Conservation (phyloP, 306 rosid genomes). For the Quercus dentata region DNA sequence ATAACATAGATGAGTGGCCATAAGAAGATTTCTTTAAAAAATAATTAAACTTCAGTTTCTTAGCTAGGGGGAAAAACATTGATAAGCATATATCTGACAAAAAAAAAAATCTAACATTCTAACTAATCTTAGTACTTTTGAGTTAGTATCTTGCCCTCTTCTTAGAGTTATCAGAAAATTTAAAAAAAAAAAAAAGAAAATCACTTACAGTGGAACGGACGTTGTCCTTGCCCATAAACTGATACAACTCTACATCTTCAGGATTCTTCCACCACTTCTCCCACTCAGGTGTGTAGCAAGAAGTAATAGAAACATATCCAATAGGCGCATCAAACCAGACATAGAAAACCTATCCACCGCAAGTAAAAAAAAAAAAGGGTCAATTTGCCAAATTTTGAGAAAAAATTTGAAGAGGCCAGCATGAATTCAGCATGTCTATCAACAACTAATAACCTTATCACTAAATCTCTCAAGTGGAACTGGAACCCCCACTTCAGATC, state of each 20-base stretch:
- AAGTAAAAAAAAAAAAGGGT: not conserved
- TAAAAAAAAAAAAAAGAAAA: not conserved
- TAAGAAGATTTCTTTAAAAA: not conserved
- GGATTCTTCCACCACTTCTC: slow-evolving; percentile 99
- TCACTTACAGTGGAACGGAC: slow-evolving; percentile 94
- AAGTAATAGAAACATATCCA: slow-evolving; percentile 88
- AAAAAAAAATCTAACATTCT: not conserved
- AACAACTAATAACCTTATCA: slow-evolving; percentile 57
- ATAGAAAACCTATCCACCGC: slow-evolving; percentile 72
- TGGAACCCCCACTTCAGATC: slow-evolving; percentile 99
- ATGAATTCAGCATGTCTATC: not conserved
- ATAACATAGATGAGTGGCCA: no score
- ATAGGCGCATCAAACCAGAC: slow-evolving; percentile 99
- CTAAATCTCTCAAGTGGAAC: slow-evolving; percentile 87
- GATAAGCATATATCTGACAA: not conserved
- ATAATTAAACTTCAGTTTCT: not conserved
- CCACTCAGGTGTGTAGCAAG: slow-evolving; percentile 89
- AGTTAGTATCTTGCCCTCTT: not conserved
- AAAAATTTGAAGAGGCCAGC: not conserved
- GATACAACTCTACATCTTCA: slow-evolving; percentile 82
- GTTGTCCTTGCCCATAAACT: slow-evolving; percentile 98
- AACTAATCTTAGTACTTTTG: not conserved
- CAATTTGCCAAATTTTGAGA: not conserved
- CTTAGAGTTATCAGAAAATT: not conserved
- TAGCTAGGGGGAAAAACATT: not conserved